Evolutionary conservation across 495 filamentous ascomycete species (phyloP), one percentile per base, ranked within the genome.

Genomic region (Penicillium paxilli): DNA sequence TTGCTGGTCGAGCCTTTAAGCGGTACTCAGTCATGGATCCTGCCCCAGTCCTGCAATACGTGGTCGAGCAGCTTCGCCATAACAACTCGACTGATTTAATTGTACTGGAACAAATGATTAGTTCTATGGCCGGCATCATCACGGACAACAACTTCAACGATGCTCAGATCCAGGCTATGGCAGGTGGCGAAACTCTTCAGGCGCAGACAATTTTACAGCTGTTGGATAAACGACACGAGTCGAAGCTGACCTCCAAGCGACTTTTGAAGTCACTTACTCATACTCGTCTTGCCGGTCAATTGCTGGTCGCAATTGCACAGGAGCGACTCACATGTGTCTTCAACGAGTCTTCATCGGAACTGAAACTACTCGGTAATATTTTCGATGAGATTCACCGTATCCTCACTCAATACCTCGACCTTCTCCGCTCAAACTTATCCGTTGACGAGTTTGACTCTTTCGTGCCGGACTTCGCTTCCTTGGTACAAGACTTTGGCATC

Each of bases 61-160:
- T 99, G 35, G 86, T 87, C 25, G 79, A 87, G 54, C 91, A 96
- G 66, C 82, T 99, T 5, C 81, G 82, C 46, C 80, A 79, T 14
- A 91, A 91, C 52, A 91, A 90, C 58, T 87, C 88, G 1, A 90
- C 87, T 14, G 92, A 96, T 61, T 78, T 98, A 3, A 87, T 96
- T 47, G 86, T 99, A 47, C 68, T 99, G 38, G 87, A 94, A 65
- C 87, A 97, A 59, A 73, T 98, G 33, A 88, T 96, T 42, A 85
- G 80, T 25, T 89, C 89, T 4, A 97, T 98, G 95, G 88, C 89
- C 12, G 95, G 95, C 28, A 90, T 99, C 32, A 85, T 92, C 20
- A 85, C 92, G 0, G 88, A 92, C 58, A 77, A 84, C 32, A 87
- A 90, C 63, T 89, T 95, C 55, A 97, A 89, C 30, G 94, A 99